Evolutionary conservation across 179 eudicot genomes (phyloP), one percentile per base, ranked within the genome.

Genomic region (Camellia oleifera): DNA sequence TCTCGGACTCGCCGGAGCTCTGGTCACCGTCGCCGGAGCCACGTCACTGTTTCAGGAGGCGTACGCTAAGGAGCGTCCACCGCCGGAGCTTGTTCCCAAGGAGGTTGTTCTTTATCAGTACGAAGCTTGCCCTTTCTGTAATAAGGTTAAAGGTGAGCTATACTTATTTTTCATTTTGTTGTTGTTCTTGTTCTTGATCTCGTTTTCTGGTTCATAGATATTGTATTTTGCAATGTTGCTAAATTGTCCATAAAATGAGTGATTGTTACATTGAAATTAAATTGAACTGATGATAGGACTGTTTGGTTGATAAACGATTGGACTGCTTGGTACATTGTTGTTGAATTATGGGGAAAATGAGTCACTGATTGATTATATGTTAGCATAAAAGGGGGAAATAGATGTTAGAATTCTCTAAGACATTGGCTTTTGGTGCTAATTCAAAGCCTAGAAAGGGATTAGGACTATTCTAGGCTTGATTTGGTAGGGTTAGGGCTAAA

Each of bases 71-170:
- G 98, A 91, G 81, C 85, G 81, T 48, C 82, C 45, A 18, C 83
- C 77, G 12, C 10, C 80, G 13, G 80, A 85, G 73, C 81, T 89
- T 45, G 77, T 76, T 20, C 90, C 91, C 4, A 88, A 89, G 13
- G 94, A 95, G 4, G 92, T 95, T 69, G 94, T 94, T 60, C 90
- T 93, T 5, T 95, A 93, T 77, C 97, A 93, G 87, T 93, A 92
- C 81, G 97, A 95, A 81, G 99, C 98, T 77, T 95, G 98, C 81
- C 99, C 99, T 63, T 95, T 95, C 80, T 93, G 99, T 69, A 95
- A 95, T 86, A 95, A 93, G 82, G 98, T 95, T 64, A 95, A 95
- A 93, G 99, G 98, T 95, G 44, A 14, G 11, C 17, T 69, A 32
- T 62, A 14, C 62, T 45, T 65, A 65, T 65, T 23, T 44, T 44